Evolutionary conservation across 805 yeast genomes (phyloP).

Genomic region (Maudiozyma saulgeensis): DNA sequence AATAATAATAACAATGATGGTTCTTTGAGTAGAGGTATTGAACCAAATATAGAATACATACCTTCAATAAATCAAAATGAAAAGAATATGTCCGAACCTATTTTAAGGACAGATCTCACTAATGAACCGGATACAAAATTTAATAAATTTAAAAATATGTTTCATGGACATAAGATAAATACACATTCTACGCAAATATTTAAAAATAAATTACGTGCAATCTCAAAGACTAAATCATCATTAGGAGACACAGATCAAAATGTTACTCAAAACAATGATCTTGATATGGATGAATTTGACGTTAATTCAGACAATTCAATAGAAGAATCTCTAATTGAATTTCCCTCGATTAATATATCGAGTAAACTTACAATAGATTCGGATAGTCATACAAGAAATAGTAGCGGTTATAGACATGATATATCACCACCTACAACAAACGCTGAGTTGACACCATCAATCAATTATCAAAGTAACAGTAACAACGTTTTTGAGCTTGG

Average conservation of each 20-base stretch:
- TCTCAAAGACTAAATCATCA: background rate
- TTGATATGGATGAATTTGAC: background rate
- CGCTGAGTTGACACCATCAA: background rate
- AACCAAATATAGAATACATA: no score
- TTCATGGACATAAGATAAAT: background rate
- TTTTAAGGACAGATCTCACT: background rate
- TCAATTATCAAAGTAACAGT: background rate
- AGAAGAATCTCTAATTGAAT: background rate
- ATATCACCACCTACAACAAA: background rate
- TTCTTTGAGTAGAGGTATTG: no score
- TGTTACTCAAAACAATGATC: background rate
- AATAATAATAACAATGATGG: no score
- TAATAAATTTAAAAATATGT: slow-evolving; percentile 2
- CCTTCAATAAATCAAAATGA: no score
- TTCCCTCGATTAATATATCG: background rate
- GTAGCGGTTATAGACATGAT: background rate
- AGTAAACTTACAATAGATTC: background rate
- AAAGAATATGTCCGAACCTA: no score
- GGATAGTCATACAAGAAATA: background rate
- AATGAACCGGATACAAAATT: background rate
- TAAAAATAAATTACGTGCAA: background rate
- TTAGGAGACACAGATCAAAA: background rate
- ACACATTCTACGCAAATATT: background rate
- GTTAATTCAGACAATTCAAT: background rate
- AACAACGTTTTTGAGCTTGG: background rate